These are phyloP conservation scores for Aspergillus floridensis DNA, from an alignment of 2,329 filamentous ascomycete genomes.

Conservation along the genomic window DNA sequence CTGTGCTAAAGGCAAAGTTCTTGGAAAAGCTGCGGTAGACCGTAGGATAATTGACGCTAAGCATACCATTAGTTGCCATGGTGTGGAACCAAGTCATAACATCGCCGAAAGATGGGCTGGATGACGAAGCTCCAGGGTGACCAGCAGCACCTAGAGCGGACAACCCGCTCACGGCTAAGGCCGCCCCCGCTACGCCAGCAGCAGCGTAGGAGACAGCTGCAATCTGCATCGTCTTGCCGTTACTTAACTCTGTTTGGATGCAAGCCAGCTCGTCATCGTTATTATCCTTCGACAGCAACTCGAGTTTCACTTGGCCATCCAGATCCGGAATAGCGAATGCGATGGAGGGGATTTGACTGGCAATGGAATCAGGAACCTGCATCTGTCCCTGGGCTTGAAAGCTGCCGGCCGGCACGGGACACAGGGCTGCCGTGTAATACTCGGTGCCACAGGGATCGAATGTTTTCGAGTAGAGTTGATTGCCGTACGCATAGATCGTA, in stretches of 20 bases:
- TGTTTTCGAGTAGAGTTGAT: slow-evolving; percentile 69
- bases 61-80: slow-evolving; percentile 94
- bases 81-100: slow-evolving; percentile 88
- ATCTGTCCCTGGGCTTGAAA: slow-evolving; percentile 74
- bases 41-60: slow-evolving; percentile 81
- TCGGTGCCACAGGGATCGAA: slow-evolving; percentile 77
- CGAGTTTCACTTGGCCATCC: slow-evolving; percentile 75
- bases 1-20: slow-evolving; percentile 91
- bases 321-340: slow-evolving; percentile 91
- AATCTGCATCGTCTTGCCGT: slow-evolving; percentile 77
- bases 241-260: slow-evolving; percentile 75
- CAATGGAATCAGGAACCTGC: slow-evolving; percentile 67
- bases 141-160: slow-evolving; percentile 65
- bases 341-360: slow-evolving; percentile 76
- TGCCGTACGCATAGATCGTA: slow-evolving; percentile 79
- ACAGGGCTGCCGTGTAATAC: slow-evolving; percentile 71
- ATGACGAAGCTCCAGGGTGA: slow-evolving; percentile 59
- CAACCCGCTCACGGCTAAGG: slow-evolving; percentile 69
- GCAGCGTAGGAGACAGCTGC: slow-evolving; percentile 79
- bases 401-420: slow-evolving; percentile 72
- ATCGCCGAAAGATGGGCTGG: slow-evolving; percentile 81
- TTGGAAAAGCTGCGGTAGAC: slow-evolving; percentile 86
- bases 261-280: slow-evolving; percentile 68
- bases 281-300: slow-evolving; percentile 63
- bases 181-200: slow-evolving; percentile 79